Evolutionary conservation across 1,284 basidiomycete species (phyloP).

Genomic region (Pulveroboletus sp.): DNA sequence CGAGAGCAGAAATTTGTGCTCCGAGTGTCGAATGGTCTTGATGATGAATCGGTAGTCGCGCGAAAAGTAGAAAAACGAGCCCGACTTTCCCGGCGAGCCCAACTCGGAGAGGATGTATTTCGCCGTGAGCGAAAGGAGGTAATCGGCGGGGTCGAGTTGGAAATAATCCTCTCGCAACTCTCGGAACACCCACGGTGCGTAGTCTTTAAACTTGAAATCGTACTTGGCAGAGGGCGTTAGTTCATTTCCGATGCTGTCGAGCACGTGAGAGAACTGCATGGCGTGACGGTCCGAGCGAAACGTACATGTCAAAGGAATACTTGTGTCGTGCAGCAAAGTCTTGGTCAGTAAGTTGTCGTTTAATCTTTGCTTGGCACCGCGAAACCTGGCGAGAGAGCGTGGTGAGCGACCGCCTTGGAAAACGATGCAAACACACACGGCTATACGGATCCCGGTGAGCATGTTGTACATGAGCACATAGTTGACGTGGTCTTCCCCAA

Average conservation of each 20-base stretch:
- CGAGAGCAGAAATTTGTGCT: slow-evolving; percentile 90
- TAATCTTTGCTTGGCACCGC: slow-evolving; percentile 93
- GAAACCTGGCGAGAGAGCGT: slow-evolving; percentile 65
- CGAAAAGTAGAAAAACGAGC: slow-evolving; percentile 99
- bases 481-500: slow-evolving; percentile 96
- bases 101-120: slow-evolving; percentile 98
- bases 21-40: slow-evolving; percentile 94
- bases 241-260: slow-evolving; percentile 86
- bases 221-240: slow-evolving; percentile 95
- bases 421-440: slow-evolving; percentile 52
- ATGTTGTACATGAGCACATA: slow-evolving; percentile 99
- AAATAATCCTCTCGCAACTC: slow-evolving; percentile 94
- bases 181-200: slow-evolving; percentile 97
- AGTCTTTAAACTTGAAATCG: slow-evolving; percentile 99
- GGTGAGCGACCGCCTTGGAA: slow-evolving; percentile 23
- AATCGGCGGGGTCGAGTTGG: slow-evolving; percentile 95
- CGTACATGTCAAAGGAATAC: slow-evolving; percentile 95
- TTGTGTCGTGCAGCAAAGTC: slow-evolving; percentile 93
- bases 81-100: slow-evolving; percentile 98
- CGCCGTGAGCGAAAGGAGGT: slow-evolving; percentile 92
- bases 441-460: slow-evolving; percentile 97
- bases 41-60: slow-evolving; percentile 99
- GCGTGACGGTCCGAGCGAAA: slow-evolving; percentile 16
- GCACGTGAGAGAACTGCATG: slow-evolving; percentile 16
- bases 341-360: slow-evolving; percentile 79